Conservation (phyloP, 108 stramenopile species). For the Nitzschia sp. region DNA sequence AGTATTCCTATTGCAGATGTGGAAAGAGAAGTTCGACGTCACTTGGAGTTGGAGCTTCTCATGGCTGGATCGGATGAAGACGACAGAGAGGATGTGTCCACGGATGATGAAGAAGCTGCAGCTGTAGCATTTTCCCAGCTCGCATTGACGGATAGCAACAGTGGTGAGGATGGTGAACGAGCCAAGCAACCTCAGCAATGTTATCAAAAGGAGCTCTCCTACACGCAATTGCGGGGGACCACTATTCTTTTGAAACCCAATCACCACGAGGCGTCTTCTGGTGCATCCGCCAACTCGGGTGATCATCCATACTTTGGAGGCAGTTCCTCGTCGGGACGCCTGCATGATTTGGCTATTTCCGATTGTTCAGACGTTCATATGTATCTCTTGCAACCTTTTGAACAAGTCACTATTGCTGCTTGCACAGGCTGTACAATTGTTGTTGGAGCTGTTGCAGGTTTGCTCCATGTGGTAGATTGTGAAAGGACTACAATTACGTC, state of each 20-base stretch:
- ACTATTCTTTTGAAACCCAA: conserved; percentile 78
- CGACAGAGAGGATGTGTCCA: conserved; percentile 45
- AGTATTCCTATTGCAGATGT: conserved; percentile 75
- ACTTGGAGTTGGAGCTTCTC: conserved; percentile 67
- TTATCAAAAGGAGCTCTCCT: conserved; percentile 77
- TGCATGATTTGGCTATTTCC: conserved; percentile 80
- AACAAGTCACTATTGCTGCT: conserved; percentile 83
- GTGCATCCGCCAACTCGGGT: conserved; percentile 48
- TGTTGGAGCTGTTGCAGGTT: conserved; percentile 90
- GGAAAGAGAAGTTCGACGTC: conserved; percentile 66
- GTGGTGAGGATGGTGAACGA: conserved; percentile 33
- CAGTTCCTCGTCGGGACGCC: conserved; percentile 36
- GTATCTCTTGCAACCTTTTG: conserved; percentile 88
- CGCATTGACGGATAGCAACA: conserved; percentile 39
- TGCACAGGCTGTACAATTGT: conserved; percentile 94
- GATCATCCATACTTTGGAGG: conserved; percentile 36
- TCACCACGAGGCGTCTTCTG: conserved; percentile 40
- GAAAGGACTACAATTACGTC: conserved; percentile 79
- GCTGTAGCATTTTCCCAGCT: conserved; percentile 51
- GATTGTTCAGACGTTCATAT: conserved; percentile 89
- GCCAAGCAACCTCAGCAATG: conserved; percentile 44
- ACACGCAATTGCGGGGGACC: conserved; percentile 64
- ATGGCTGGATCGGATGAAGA: conserved; percentile 57
- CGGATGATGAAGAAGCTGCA: conserved; percentile 53
- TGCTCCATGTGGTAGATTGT: conserved; percentile 83